Conservation (phyloP, 176 grass and related monocot genomes). For the Hsuehochloa calcarea region DNA sequence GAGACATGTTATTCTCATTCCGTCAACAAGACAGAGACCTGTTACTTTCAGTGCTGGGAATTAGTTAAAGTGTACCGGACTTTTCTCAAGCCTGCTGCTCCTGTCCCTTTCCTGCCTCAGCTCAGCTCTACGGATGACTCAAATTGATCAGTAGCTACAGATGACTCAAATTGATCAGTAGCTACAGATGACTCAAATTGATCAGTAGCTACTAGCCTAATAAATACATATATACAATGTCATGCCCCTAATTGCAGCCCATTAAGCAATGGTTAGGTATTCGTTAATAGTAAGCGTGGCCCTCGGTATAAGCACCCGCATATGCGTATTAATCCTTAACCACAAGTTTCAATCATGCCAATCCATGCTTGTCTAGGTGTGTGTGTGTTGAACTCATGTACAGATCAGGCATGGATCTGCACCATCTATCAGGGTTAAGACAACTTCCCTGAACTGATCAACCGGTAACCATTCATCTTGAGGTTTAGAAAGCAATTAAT, state of each 20-base stretch:
- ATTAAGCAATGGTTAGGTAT: background rate
- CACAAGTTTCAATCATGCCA: constrained; percentile 41
- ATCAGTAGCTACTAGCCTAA: background rate
- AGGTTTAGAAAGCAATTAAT: background rate
- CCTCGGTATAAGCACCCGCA: constrained; percentile 27
- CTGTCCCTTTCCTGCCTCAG: constrained; percentile 20
- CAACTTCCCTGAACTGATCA: background rate
- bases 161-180: constrained; percentile 18
- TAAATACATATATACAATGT: background rate
- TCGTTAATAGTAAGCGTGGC: constrained; percentile 29
- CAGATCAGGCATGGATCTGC: background rate
- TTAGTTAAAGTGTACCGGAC: constrained; percentile 17
- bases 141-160: constrained; percentile 10
- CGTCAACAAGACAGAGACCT: background rate
- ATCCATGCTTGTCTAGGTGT: constrained; percentile 7
- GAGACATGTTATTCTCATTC: background rate
- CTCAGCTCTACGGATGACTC: constrained; percentile 6
- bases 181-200: constrained; percentile 3
- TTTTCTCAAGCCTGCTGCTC: background rate
- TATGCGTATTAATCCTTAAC: background rate
- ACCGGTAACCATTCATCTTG: background rate
- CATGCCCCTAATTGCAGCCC: background rate
- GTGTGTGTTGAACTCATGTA: background rate
- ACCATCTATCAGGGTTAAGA: background rate
- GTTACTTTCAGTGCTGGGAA: constrained; percentile 32